Evolutionary conservation across 1,139 yeast species (phyloP).

Genomic region (Groenewaldozyma auringiensis): DNA sequence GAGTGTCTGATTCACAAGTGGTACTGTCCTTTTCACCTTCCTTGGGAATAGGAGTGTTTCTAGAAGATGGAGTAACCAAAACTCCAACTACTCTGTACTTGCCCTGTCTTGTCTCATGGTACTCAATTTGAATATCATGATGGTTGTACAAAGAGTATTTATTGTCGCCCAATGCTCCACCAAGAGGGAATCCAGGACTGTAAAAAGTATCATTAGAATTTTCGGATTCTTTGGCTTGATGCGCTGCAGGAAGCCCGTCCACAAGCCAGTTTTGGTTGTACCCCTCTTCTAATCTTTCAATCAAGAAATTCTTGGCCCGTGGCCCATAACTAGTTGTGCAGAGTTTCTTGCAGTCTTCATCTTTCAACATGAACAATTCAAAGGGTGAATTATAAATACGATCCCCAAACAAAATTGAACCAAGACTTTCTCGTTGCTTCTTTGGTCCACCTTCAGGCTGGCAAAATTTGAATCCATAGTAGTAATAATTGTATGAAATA

Average conservation of each 20-base stretch:
- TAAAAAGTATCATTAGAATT: slow-evolving; percentile 42
- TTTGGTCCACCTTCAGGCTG: slow-evolving; percentile 48
- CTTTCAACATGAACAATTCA: slow-evolving; percentile 66
- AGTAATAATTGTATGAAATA: slow-evolving; percentile 59
- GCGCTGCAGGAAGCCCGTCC: slow-evolving; percentile 92
- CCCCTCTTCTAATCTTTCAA: slow-evolving; percentile 69
- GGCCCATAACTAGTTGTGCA: slow-evolving; percentile 56
- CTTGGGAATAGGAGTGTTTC: slow-evolving; percentile 39
- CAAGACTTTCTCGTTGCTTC: slow-evolving; percentile 83
- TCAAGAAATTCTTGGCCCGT: slow-evolving; percentile 65
- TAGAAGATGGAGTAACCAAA: slow-evolving; percentile 61
- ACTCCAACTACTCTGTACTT: slow-evolving; percentile 88
- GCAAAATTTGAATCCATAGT: slow-evolving; percentile 78
- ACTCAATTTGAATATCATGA: slow-evolving; percentile 69
- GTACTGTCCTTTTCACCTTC: slow-evolving; percentile 26
- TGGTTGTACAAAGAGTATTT: slow-evolving; percentile 56
- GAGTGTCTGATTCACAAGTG: slow-evolving; percentile 31
- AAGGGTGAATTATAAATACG: slow-evolving; percentile 91
- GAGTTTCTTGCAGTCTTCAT: slow-evolving; percentile 54
- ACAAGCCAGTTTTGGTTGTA: slow-evolving; percentile 87
- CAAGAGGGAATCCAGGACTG: slow-evolving; percentile 77
- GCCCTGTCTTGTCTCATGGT: slow-evolving; percentile 65
- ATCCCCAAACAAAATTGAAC: slow-evolving; percentile 91
- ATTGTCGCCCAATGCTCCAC: slow-evolving; percentile 30
- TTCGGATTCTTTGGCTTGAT: slow-evolving; percentile 48